Evolutionary conservation across 2,329 filamentous ascomycete genomes (phyloP).

Genomic region (Apiospora rasikravindrae): DNA sequence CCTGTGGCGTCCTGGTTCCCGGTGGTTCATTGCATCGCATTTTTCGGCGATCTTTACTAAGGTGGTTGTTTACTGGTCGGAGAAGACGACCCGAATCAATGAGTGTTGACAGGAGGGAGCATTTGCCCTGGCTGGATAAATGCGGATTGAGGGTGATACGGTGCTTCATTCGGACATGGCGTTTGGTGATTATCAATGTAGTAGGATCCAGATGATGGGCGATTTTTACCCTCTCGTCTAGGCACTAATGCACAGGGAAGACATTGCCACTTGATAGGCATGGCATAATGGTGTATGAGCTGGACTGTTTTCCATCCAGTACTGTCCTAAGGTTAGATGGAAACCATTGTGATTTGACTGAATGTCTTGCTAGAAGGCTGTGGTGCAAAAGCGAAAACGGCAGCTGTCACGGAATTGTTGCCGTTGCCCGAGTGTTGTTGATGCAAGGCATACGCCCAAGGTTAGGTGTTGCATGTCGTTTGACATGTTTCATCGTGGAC

Average conservation of each 20-base stretch:
- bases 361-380: background rate
- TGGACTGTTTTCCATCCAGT: background rate
- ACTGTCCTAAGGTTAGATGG: background rate
- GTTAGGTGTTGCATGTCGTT: background rate
- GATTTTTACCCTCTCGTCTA: background rate
- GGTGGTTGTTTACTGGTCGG: background rate
- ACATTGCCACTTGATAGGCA: background rate
- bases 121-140: conserved; percentile 15
- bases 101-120: background rate
- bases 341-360: background rate
- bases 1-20: conserved; percentile 7
- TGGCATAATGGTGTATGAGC: background rate
- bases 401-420: background rate
- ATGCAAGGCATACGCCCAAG: background rate
- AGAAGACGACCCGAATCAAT: background rate
- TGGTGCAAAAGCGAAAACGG: background rate
- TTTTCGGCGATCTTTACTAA: background rate
- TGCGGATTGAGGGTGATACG: background rate
- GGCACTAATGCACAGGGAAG: background rate
- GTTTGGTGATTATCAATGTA: background rate
- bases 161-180: conserved; percentile 6
- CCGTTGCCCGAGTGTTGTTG: background rate
- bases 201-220: background rate
- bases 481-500: background rate
- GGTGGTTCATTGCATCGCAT: conserved; percentile 16